Evolutionary conservation across 257 asterid species (phyloP).

Genomic region (Penstemon newberryi): DNA sequence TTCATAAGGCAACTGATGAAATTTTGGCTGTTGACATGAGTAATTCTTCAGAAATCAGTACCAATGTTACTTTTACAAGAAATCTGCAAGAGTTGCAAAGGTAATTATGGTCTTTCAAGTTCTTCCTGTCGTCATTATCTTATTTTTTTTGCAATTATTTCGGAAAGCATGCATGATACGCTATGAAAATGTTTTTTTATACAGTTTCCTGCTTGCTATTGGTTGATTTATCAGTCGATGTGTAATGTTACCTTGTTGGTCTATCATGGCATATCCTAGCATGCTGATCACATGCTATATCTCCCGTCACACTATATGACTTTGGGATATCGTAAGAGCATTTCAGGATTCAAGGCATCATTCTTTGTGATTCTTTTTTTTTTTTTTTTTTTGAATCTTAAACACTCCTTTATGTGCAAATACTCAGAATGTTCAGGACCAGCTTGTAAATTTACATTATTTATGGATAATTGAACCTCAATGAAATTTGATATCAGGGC

Average conservation of each 20-base stretch:
- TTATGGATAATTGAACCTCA: too few species aligned
- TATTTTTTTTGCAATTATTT: conserved; percentile 14
- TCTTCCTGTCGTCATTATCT: conserved; percentile 4
- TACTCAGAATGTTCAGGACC: too few species aligned
- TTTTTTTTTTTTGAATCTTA: too few species aligned
- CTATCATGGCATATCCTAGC: conserved; percentile 12
- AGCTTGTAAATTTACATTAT: too few species aligned
- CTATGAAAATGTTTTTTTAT: background rate
- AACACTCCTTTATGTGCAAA: too few species aligned
- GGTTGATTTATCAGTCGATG: too few species aligned
- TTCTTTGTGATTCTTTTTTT: too few species aligned
- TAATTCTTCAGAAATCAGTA: conserved; percentile 47
- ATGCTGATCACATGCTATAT: background rate
- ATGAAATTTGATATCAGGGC: too few species aligned
- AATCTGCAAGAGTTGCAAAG: conserved; percentile 79
- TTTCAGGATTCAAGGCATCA: background rate
- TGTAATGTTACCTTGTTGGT: background rate
- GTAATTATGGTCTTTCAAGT: conserved; percentile 36
- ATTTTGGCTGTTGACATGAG: conserved; percentile 74
- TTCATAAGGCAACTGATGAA: conserved; percentile 97
- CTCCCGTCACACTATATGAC: background rate
- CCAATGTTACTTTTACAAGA: conserved; percentile 52
- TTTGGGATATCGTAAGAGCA: conserved; percentile 6
- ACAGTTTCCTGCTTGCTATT: too few species aligned
- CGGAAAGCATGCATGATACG: conserved; percentile 4